Percentiles rank a stretch among this genome's conserved stretches.
These are phyloP conservation scores for Clonostachys byssicola DNA, from an alignment of 2,329 filamentous ascomycete species.

Conservation along the genomic window DNA sequence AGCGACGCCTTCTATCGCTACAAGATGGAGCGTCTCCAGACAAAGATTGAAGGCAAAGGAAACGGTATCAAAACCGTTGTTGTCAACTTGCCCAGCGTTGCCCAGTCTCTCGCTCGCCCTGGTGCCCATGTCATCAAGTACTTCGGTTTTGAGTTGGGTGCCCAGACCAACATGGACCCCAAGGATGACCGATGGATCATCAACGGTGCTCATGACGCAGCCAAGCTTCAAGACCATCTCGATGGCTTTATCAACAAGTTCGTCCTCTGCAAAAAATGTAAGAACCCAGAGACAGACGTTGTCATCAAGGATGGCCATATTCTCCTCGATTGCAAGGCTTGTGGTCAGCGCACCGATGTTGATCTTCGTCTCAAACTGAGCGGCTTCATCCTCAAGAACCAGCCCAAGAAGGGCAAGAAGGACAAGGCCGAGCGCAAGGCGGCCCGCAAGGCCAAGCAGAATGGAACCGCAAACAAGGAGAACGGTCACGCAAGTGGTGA, in stretches of 20 bases:
- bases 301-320: slow-evolving; percentile 92
- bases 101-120: slow-evolving; percentile 85
- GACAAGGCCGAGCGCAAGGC: slow-evolving; percentile 93
- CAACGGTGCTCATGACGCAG: slow-evolving; percentile 93
- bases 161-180: slow-evolving; percentile 97
- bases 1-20: slow-evolving; percentile 99
- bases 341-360: slow-evolving; percentile 87
- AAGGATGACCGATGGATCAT: slow-evolving; percentile 99
- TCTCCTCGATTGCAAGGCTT: slow-evolving; percentile 96
- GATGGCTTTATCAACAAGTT: slow-evolving; percentile 99
- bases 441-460: slow-evolving; percentile 83
- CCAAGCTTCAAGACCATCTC: slow-evolving; percentile 95
- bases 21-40: slow-evolving; percentile 99
- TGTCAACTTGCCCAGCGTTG: slow-evolving; percentile 93
- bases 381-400: slow-evolving; percentile 95
- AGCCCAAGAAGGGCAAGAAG: slow-evolving; percentile 91
- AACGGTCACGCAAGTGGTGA: slow-evolving; percentile 56
- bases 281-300: slow-evolving; percentile 97
- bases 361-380: slow-evolving; percentile 93
- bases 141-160: slow-evolving; percentile 97
- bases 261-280: slow-evolving; percentile 99
- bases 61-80: slow-evolving; percentile 99
- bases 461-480: slow-evolving; percentile 53
- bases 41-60: slow-evolving; percentile 99
- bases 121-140: slow-evolving; percentile 98